These are phyloP conservation scores for Planoprotostelium fungivorum DNA, from an alignment of 78 protist genomes.

Conservation along the genomic window DNA sequence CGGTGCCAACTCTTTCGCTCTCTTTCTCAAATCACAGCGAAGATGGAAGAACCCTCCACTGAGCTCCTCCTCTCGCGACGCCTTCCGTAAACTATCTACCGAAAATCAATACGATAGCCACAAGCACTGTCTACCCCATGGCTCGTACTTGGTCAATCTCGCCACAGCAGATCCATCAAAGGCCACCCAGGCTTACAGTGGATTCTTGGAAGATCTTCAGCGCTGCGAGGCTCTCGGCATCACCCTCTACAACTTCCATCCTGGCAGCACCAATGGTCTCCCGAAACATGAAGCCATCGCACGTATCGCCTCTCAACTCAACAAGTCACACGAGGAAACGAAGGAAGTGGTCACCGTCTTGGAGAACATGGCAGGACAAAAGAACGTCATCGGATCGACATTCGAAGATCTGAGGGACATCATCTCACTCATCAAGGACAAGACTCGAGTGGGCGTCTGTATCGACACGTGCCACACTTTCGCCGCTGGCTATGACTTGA, in stretches of 20 bases:
- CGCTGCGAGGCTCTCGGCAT: constrained; percentile 39
- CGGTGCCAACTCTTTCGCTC: constrained; percentile 30
- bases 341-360: constrained; percentile 14
- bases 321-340: constrained; percentile 14
- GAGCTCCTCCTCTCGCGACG: background rate
- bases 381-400: constrained; percentile 25
- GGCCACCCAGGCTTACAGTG: constrained; percentile 14
- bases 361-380: constrained; percentile 61
- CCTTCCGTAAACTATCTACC: constrained; percentile 4
- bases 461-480: constrained; percentile 73
- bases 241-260: constrained; percentile 54
- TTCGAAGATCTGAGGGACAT: constrained; percentile 59
- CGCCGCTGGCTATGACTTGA: constrained; percentile 68
- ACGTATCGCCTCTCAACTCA: constrained; percentile 19
- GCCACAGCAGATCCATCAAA: constrained; percentile 25
- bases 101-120: background rate
- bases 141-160: constrained; percentile 40
- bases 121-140: constrained; percentile 46
- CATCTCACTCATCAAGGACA: constrained; percentile 24
- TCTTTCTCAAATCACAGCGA: constrained; percentile 23
- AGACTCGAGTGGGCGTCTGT: constrained; percentile 67
- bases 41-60: constrained; percentile 9
- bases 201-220: constrained; percentile 27
- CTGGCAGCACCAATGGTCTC: constrained; percentile 37
- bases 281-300: constrained; percentile 24